Evolutionary conservation across 2,329 filamentous ascomycete species (phyloP), one percentile per base, ranked within the genome.

Genomic region (Daldinia eschscholtzii): DNA sequence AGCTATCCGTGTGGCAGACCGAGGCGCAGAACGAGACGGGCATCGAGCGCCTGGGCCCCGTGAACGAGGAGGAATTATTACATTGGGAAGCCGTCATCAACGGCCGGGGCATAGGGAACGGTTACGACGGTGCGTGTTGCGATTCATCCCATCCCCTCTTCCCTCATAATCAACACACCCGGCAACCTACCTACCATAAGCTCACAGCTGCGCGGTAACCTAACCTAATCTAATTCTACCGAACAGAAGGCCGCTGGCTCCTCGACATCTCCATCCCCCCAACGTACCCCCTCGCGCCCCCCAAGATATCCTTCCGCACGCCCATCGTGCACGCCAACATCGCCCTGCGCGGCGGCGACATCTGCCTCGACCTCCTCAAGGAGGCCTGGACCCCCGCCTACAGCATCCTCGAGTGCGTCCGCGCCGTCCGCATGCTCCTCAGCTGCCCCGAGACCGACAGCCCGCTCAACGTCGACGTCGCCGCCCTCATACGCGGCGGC

Each of bases 351-450:
- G 94, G 89, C 2, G 96, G 96, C 74, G 94, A 98, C 81, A 96
- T 99, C 77, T 99, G 96, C 80, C 88, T 98, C 30, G 96, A 98
- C 78, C 86, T 98, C 70, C 85, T 99, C 67, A 87, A 87, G 77
- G 87, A 91, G 62, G 87, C 87, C 18, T 98, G 95, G 95, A 92
- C 92, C 66, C 93, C 94, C 0, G 90, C 93, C 18, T 96, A 97
- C 80, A 94, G 91, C 44, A 86, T 98, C 20, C 87, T 91, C 39
- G 88, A 91, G 76, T 92, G 91, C 68, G 83, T 95, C 76, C 90
- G 92, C 74, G 89, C 89, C 53, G 87, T 95, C 71, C 88, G 92
- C 72, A 87, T 92, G 82, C 84, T 96, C 74, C 83, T 93, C 65
- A 85, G 82, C 28, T 88, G 85, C 70, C 91, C 92, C 1, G 92